Evolutionary conservation across 805 yeast genomes (phyloP).

Genomic region (Schwanniomyces pseudopolymorphus): DNA sequence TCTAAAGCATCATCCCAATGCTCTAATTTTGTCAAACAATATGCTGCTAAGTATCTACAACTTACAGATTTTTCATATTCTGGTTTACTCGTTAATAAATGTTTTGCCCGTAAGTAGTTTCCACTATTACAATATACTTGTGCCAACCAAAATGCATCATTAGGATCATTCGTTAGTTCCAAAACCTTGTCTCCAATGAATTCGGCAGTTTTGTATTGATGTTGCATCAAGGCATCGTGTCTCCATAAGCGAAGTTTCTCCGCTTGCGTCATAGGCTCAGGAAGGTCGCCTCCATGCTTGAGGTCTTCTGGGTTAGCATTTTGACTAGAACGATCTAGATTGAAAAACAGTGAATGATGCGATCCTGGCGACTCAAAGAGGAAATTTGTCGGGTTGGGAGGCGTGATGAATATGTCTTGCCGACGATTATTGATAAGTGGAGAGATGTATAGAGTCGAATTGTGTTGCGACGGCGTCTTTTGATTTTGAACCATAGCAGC

Average conservation of each 20-base stretch:
- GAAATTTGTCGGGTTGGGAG: constrained; percentile 47
- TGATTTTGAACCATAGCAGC: constrained; percentile 21
- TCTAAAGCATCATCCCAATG: constrained; percentile 88
- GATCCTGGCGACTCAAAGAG: constrained; percentile 44
- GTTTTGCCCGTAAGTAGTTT: constrained; percentile 75
- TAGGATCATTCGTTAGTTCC: constrained; percentile 79
- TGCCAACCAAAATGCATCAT: constrained; percentile 95
- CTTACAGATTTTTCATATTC: constrained; percentile 62
- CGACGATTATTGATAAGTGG: constrained; percentile 53
- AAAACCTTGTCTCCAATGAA: constrained; percentile 89
- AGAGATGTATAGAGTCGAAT: constrained; percentile 71
- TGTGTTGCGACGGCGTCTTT: constrained; percentile 55
- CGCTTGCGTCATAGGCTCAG: constrained; percentile 66
- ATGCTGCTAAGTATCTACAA: constrained; percentile 79
- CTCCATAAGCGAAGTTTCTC: constrained; percentile 89
- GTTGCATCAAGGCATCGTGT: constrained; percentile 90
- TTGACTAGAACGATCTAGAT: constrained; percentile 18
- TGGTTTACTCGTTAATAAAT: constrained; percentile 55
- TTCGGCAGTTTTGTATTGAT: constrained; percentile 85
- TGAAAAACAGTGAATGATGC: constrained; percentile 39
- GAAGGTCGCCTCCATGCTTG: constrained; percentile 4
- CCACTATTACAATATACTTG: constrained; percentile 81
- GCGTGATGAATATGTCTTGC: constrained; percentile 44
- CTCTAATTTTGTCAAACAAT: constrained; percentile 69
- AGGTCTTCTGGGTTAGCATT: constrained; percentile 7